phyloP scores from a whole-genome alignment of 768 basidiomycete genomes.

The Suillus subluteus region DNA sequence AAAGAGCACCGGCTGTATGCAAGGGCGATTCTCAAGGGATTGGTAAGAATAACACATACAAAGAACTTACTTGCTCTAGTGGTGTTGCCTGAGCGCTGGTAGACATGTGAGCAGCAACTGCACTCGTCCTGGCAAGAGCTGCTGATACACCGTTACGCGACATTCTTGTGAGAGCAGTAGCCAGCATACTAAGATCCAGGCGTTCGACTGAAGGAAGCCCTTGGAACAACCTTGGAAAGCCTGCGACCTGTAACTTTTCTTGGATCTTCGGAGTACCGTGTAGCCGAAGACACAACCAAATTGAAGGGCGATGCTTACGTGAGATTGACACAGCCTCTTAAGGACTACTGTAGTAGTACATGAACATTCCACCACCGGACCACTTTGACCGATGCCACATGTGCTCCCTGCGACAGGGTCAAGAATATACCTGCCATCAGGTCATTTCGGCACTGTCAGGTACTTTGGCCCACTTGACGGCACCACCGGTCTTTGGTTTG shows the following conservation, averaged over 20 bases:
- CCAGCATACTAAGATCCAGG: conserved; percentile 28
- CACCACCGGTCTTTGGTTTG: conserved; percentile 80
- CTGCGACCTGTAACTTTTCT: not conserved
- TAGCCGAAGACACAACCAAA: not conserved
- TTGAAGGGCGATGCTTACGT: conserved; percentile 2
- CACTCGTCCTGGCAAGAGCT: conserved; percentile 32
- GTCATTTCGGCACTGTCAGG: conserved; percentile 67
- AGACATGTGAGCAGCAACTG: conserved; percentile 41
- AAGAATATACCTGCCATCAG: conserved; percentile 53
- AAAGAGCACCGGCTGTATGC: conserved; percentile 59
- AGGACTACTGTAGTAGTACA: not conserved
- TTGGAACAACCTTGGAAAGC: not conserved
- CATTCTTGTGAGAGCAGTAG: conserved; percentile 31
- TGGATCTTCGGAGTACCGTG: conserved; percentile 7
- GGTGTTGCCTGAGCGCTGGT: conserved; percentile 20
- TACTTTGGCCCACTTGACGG: conserved; percentile 68
- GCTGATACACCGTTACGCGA: conserved; percentile 29
- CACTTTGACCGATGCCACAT: not conserved
- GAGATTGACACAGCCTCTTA: not conserved
- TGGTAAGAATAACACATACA: not conserved
- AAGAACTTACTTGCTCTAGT: conserved; percentile 30
- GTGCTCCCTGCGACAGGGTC: conserved; percentile 38
- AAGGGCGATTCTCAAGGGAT: conserved; percentile 14
- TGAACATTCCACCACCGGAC: conserved; percentile 2
- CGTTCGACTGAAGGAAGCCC: not conserved